Evolutionary conservation across 2,329 filamentous ascomycete genomes (phyloP).

Genomic region (Cladosporium austrohemisphaericum): DNA sequence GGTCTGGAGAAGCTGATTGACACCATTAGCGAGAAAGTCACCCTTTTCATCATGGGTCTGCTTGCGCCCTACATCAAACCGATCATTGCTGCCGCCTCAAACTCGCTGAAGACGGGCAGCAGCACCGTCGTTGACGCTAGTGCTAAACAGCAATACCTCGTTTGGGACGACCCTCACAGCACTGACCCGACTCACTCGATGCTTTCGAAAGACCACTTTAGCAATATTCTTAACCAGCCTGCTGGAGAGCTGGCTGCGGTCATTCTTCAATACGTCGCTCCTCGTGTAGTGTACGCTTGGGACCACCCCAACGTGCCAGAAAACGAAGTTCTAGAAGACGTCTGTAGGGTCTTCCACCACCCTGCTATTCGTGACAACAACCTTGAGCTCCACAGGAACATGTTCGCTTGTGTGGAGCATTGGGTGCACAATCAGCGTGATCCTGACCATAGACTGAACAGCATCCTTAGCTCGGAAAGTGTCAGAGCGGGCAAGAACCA

Average conservation of each 20-base stretch:
- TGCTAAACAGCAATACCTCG: conserved; percentile 49
- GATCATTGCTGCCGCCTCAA: conserved; percentile 81
- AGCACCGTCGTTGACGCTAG: conserved; percentile 60
- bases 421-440: conserved; percentile 73
- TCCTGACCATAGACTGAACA: conserved; percentile 57
- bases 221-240: conserved; percentile 48
- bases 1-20: conserved; percentile 87
- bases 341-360: conserved; percentile 83
- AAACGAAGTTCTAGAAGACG: conserved; percentile 77
- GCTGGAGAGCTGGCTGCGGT: conserved; percentile 46
- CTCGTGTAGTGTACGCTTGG: conserved; percentile 88
- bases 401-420: conserved; percentile 80
- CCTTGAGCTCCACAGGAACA: conserved; percentile 76
- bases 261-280: conserved; percentile 81
- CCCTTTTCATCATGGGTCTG: conserved; percentile 84
- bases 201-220: conserved; percentile 51
- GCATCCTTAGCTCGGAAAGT: conserved; percentile 74
- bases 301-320: conserved; percentile 80
- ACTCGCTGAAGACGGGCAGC: conserved; percentile 80
- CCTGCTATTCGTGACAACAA: conserved; percentile 73
- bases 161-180: conserved; percentile 46
- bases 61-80: conserved; percentile 89
- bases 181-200: conserved; percentile 51
- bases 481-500: conserved; percentile 84
- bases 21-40: conserved; percentile 88